Evolutionary conservation across 208 protist species (phyloP).

Genomic region (Trichomonas tenax): DNA sequence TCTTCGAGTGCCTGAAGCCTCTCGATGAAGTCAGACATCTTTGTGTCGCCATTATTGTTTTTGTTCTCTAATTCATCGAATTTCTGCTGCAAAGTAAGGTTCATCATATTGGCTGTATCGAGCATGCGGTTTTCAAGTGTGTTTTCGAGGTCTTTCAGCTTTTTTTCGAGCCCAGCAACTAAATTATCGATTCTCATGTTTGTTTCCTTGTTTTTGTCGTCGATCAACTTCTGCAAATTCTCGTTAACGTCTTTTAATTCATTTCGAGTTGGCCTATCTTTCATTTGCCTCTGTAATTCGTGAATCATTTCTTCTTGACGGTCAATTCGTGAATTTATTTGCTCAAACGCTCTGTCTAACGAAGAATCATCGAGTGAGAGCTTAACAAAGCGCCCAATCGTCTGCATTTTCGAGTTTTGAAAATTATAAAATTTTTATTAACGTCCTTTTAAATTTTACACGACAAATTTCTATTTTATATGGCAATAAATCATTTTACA

Average conservation of each 20-base stretch:
- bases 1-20: neutral
- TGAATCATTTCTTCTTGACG: slow-evolving; percentile 13
- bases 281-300: neutral
- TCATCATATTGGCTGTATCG: neutral
- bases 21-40: neutral
- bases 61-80: neutral
- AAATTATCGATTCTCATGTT: neutral
- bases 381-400: neutral
- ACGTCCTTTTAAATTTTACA: neutral
- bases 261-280: neutral
- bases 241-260: neutral
- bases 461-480: too few relatives aligned
- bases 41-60: neutral
- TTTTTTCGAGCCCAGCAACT: neutral
- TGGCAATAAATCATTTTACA: too few relatives aligned
- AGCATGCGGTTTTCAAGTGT: neutral
- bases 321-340: neutral
- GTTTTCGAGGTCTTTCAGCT: neutral
- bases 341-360: neutral
- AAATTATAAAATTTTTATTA: neutral
- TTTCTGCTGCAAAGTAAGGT: neutral
- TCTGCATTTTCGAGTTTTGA: neutral
- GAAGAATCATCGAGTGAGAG: neutral
- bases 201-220: neutral
- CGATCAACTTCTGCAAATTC: neutral